Conservation (phyloP, 495 filamentous ascomycete genomes). For the Penicillium ochrochloron region DNA sequence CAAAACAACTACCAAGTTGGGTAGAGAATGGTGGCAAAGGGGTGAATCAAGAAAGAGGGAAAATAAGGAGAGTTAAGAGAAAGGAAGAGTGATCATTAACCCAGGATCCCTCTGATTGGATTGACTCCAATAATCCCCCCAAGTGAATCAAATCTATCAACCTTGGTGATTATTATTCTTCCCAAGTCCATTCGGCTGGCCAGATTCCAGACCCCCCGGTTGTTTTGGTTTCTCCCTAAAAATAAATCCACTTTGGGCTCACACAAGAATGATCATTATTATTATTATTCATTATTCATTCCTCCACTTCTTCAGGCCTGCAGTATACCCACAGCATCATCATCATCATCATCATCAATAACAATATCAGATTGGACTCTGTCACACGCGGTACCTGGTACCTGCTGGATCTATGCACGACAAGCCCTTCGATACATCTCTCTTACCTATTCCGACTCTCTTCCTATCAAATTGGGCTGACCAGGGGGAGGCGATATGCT, state of each 20-base stretch:
- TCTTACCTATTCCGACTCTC: neutral
- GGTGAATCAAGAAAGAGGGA: slow-evolving; percentile 3
- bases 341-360: neutral
- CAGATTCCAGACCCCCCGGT: neutral
- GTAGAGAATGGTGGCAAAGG: slow-evolving; percentile 5
- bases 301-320: neutral
- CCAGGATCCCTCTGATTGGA: neutral
- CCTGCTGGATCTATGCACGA: slow-evolving; percentile 20
- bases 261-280: slow-evolving; percentile 1
- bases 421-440: slow-evolving; percentile 9
- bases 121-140: neutral
- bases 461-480: neutral
- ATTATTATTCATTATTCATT: neutral
- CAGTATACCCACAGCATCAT: neutral
- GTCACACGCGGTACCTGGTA: slow-evolving; percentile 31
- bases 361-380: neutral
- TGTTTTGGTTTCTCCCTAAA: slow-evolving; percentile 19
- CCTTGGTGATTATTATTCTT: too few relatives aligned
- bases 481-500: neutral
- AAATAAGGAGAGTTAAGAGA: slow-evolving; percentile 9
- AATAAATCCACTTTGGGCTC: slow-evolving; percentile 21
- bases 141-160: neutral
- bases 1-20: slow-evolving; percentile 4
- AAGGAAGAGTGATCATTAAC: slow-evolving; percentile 15
- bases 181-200: neutral